Percentiles rank a stretch among this genome's conserved stretches.
Evolutionary conservation across 192 early-diverging fungal genomes (phyloP).

Genomic region (Podochytrium sp.): DNA sequence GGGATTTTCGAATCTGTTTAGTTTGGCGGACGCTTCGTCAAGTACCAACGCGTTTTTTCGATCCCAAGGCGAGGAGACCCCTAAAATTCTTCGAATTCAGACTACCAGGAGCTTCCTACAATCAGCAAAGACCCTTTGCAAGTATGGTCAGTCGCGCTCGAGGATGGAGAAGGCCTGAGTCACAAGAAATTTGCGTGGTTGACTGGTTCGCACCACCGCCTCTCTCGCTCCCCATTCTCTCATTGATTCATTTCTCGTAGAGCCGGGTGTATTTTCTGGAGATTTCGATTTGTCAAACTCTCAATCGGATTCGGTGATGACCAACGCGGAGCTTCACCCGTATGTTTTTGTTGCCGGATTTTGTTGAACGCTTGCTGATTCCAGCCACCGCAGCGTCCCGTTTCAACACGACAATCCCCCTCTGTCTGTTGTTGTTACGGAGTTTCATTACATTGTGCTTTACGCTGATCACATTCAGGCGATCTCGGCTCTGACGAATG

Average conservation of each 20-base stretch:
- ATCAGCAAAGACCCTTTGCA: conserved; percentile 57
- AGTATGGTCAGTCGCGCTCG: conserved; percentile 67
- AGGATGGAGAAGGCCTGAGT: conserved; percentile 67
- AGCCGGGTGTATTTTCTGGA: conserved; percentile 87
- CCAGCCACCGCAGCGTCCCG: conserved; percentile 15
- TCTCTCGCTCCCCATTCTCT: not conserved
- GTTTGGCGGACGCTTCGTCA: conserved; percentile 67
- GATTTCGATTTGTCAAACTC: conserved; percentile 78
- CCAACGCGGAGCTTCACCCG: conserved; percentile 81
- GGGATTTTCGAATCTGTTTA: conserved; percentile 81
- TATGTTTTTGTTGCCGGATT: conserved; percentile 42
- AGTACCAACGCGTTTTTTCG: conserved; percentile 44
- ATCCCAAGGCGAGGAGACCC: not conserved
- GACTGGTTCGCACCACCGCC: conserved; percentile 54
- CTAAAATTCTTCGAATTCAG: conserved; percentile 27
- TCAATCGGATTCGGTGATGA: conserved; percentile 77
- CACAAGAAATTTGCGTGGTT: conserved; percentile 90
- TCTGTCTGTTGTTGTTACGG: conserved; percentile 78
- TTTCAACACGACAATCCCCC: conserved; percentile 54
- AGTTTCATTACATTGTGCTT: conserved; percentile 87
- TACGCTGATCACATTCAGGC: conserved; percentile 79
- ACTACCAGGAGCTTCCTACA: conserved; percentile 70
- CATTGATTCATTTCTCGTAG: conserved; percentile 33
- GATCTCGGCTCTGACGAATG: conserved; percentile 77
- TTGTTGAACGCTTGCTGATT: conserved; percentile 11